Conservation (phyloP, 345 rosid species). For the Salix suchowensis region DNA sequence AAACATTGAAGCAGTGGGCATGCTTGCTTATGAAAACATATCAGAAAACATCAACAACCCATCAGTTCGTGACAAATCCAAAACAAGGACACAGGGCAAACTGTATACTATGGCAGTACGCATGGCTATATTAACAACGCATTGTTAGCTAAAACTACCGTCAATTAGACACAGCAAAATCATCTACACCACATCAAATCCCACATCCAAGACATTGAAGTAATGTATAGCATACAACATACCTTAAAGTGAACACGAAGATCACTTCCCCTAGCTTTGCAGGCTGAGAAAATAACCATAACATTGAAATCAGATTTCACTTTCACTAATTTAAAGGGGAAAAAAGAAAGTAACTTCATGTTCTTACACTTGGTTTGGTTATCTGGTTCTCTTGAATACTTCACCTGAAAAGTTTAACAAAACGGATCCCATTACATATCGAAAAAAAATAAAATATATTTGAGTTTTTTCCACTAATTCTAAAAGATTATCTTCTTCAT, state of each 20-base stretch:
- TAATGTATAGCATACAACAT: neutral
- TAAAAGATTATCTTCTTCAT: neutral
- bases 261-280: slow-evolving; percentile 74
- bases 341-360: neutral
- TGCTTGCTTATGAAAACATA: neutral
- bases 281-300: slow-evolving; percentile 35
- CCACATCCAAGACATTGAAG: neutral
- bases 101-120: neutral
- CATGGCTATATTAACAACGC: neutral
- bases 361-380: slow-evolving; percentile 70
- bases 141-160: neutral
- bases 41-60: neutral
- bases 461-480: neutral
- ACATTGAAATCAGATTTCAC: slow-evolving; percentile 3
- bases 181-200: neutral
- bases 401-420: slow-evolving; percentile 42
- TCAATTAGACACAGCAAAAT: neutral
- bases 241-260: slow-evolving; percentile 85
- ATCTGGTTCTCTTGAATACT: slow-evolving; percentile 70
- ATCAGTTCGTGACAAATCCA: neutral
- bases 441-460: neutral
- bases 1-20: neutral
- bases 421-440: slow-evolving; percentile 1
- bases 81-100: neutral
- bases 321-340: neutral